A percentile compares a stretch with the other conserved stretches of the same genome.
phyloP scores from a whole-genome alignment of 2,329 filamentous ascomycete genomes.

The Cercospora sp. region DNA sequence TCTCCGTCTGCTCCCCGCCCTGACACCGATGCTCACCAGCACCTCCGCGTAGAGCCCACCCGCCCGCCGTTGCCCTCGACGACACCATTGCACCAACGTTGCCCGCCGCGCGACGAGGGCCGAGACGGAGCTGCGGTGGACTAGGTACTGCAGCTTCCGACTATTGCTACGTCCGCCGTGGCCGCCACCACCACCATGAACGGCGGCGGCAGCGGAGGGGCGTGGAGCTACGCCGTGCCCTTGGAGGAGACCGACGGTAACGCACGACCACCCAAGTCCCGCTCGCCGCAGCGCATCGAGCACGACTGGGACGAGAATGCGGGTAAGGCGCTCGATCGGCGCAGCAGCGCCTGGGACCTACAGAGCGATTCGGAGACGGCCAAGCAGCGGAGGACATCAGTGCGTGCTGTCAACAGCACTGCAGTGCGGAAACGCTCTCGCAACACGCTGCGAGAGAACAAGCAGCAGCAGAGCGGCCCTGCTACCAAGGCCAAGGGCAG shows the following conservation, averaged over 20 bases:
- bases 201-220: constrained; percentile 14
- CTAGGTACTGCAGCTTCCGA: neutral
- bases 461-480: constrained; percentile 20
- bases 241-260: constrained; percentile 29
- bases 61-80: neutral
- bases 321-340: constrained; percentile 18
- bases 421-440: constrained; percentile 33
- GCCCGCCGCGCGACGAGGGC: neutral
- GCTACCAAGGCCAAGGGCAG: constrained; percentile 2
- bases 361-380: constrained; percentile 33
- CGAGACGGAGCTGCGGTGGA: neutral
- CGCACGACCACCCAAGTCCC: constrained; percentile 17
- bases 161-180: neutral
- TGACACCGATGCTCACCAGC: neutral
- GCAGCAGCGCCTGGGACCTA: constrained; percentile 27
- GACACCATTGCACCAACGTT: neutral
- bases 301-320: constrained; percentile 14
- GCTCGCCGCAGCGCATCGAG: constrained; percentile 7
- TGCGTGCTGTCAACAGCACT: constrained; percentile 26
- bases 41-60: neutral
- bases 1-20: neutral
- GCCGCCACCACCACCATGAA: constrained; percentile 16
- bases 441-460: constrained; percentile 29
- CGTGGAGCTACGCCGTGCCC: constrained; percentile 29
- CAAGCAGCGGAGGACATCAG: constrained; percentile 29